Evolutionary conservation across 2,329 filamentous ascomycete species (phyloP), one percentile per base, ranked within the genome.

Genomic region (Calonectria pseudoreteaudii): DNA sequence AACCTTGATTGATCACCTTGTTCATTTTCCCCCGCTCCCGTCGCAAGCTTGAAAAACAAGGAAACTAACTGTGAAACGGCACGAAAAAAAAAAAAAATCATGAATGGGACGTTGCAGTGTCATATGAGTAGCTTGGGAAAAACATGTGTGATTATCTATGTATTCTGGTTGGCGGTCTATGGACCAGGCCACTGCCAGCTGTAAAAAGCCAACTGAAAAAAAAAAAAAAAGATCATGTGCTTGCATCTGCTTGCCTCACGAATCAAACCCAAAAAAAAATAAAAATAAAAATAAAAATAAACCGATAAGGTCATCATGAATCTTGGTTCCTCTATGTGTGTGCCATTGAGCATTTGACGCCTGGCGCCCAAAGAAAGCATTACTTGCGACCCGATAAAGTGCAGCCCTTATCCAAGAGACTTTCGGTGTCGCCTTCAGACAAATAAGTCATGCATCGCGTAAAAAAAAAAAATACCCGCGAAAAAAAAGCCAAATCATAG

Each of bases 391-490:
- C 53, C 38, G 30, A 28, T 28, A 34, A 23, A 18, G n/a, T 44
- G 34, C 38, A 47, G 34, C 14, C 26, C 23, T 28, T 10, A 28
- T 23, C 9, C 10, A 31, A 53, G 28, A 53, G 7, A 23, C 56
- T 38, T 20, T 60, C 56, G 31, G 34, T 10, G 34, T 60, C 56
- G 31, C 20, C 56, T 18, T 60, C 31, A 68, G 26, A 49, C 47
- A 64, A 53, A 53, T 47, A 65, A 38, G 56, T 65, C 66, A 79
- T n/a, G 58, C 58, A 53, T 68, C 70, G 49, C 41, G 49, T 68
- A 34, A 53, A 50, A 34, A 49, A n/a, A 34, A 53, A 50, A 52
- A 50, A 36, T 44, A 20, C 31, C 5, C 20, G 26, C 36, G 70
- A 56, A 58, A 50, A 23, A 20, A 52, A 67, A 70, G 71, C 66